Base-by-base conservation (phyloP, 805 yeast genomes). In the Ogataea salicorniae region DNA sequence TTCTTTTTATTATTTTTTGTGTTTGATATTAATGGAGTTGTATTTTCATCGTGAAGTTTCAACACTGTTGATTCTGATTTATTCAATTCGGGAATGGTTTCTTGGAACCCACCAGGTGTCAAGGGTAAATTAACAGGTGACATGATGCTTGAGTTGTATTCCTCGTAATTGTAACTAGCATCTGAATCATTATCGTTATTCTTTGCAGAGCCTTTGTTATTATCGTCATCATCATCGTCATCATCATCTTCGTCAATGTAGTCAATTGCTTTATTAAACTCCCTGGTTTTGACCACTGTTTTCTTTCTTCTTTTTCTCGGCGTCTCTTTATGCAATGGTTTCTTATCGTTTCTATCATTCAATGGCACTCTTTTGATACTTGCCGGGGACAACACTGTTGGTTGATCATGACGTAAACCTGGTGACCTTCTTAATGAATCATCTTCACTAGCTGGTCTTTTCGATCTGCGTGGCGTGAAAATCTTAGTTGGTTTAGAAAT, bases 101-200 rank as follows among this genome's bases (percentile, higher is more conserved):
- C 26, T 23, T 39, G 22, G 14, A 39, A 26, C n/a, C 14, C 7
- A 14, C 26, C 20, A 5, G 54, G 52, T 34, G 49, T 43, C 31
- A 33, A 42, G 2, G 47, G 42, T 16, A 55, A 37, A 33, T 46
- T 52, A 18, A 53, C 47, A 5, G 59, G 59, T 7, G 59, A 56
- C 52, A 54, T 40, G 3, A 56, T 47, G 35, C 56, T 56, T 5
- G 57, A 53, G 22, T 52, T 47, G 33, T 38, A 54, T 33, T 56
- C 56, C 17, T 54, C 55, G 39, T 54, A 52, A 38, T 52, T 40
- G 37, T 48, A 53, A 37, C 51, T 47, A 20, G 34, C 50, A 15
- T 50, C 53, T 8, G 51, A 40, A 7, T 48, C 49, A 34, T 36
- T 26, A 26, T 26, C 31, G 11, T 26, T 26, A 18, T 26, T 40